Evolutionary conservation across 768 basidiomycete genomes (phyloP).

Genomic region (Hortiboletus campestris): DNA sequence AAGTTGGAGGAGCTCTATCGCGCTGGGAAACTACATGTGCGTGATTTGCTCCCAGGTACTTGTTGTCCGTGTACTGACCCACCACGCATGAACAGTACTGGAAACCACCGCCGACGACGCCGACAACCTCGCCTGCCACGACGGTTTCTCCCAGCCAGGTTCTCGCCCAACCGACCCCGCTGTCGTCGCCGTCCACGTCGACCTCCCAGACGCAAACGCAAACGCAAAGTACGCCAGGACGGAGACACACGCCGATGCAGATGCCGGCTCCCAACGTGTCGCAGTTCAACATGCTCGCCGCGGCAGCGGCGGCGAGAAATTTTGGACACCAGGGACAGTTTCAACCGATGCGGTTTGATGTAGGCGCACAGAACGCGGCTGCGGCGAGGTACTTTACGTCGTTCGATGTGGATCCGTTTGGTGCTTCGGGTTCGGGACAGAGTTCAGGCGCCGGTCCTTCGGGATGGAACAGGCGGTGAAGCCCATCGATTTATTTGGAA

Average conservation of each 20-base stretch:
- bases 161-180: neutral
- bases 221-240: neutral
- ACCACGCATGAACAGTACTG: too few relatives aligned
- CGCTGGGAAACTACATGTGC: conserved; percentile 71
- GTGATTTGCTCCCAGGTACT: conserved; percentile 22
- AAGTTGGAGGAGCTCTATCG: conserved; percentile 85
- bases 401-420: conserved; percentile 16
- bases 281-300: conserved; percentile 30
- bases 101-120: conserved; percentile 46
- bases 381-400: conserved; percentile 19
- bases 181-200: conserved; percentile 6
- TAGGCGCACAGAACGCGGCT: conserved; percentile 13
- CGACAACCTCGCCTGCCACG: conserved; percentile 1
- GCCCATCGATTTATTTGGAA: neutral
- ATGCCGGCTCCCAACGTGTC: conserved; percentile 12
- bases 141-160: neutral
- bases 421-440: conserved; percentile 5
- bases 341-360: conserved; percentile 20
- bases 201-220: neutral
- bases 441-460: neutral
- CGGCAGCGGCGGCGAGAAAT: conserved; percentile 23
- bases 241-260: neutral
- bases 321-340: conserved; percentile 24
- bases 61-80: neutral
- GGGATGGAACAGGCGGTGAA: conserved; percentile 16